Base-by-base conservation (phyloP, 106 monocot species). In the Dioscorea alata region DNA sequence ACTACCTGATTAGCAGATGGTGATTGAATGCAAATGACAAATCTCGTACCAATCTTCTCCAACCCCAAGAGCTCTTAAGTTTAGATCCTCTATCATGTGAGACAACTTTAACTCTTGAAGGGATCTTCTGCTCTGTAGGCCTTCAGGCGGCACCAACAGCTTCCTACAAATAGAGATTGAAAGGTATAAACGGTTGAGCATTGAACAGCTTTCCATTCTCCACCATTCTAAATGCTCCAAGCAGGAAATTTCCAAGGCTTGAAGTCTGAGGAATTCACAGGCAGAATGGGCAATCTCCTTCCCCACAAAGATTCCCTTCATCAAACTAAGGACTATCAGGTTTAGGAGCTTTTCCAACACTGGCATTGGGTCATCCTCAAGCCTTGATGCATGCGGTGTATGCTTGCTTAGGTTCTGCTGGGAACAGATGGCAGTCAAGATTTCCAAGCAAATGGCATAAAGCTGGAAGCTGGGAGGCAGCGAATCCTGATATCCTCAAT, bases 331-430 rank as follows among this genome's bases (percentile, higher is more conserved):
- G 35, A 63, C 0, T 23, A 23, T 60, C 6, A 76, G 76, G 56
- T 35, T 61, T n/a, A 28, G 69, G n/a, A 76, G 15, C 25, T 64
- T 61, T 50, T 76, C 76, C 15, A 76, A 22, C 2, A 57, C 60
- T 24, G 61, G 49, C 76, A 76, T 70, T 33, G 76, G 76, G 54
- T 76, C 76, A 54, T 70, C 25, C 32, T 31, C 23, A 17, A 76
- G 35, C 8, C 4, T 12, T 15, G 61, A 33, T 2, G 15, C 17
- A 6, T 8, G 0, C 22, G 70, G 33, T 19, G 16, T 24, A 33
- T 70, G 22, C 23, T 33, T 53, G 15, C 52, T 53, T 33, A 76
- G 69, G 51, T 63, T 62, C 13, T 10, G 49, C n/a, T 3, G 61
- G 68, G 31, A 52, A 76, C 4, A 35, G 4, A 8, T 16, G 35